Base-by-base conservation (phyloP, 2,329 filamentous ascomycete genomes). In the Lizonia empirigonia region DNA sequence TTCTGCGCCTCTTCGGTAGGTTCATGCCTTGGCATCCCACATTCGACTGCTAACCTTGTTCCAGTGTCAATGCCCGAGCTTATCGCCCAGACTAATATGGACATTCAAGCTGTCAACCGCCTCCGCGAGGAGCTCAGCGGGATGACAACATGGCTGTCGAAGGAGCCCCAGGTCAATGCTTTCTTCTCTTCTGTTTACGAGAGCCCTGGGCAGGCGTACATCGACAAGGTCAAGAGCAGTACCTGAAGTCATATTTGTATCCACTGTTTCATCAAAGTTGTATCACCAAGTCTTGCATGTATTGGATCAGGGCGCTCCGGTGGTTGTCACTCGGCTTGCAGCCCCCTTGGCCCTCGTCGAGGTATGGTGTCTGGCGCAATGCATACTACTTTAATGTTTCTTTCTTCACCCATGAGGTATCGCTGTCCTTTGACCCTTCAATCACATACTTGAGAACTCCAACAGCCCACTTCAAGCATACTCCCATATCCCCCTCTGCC, bases 11-110 rank as follows among this genome's bases (percentile, higher is more conserved):
- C 16, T 86, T 99, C 32, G 91, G 93, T 97, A 83, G 62, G 83
- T 75, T 5, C 18, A 18, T 4, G 18, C 35, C 5, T 18, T n/a
- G 16, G 7, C n/a, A 16, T 12, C 13, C 13, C 5, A 24, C 10
- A 10, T 50, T 13, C 9, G 10, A 62, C 41, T 13, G 0, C 15
- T 16, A 13, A 24, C n/a, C 19, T 9, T 10, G 7, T 8, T 9
- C 1, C 12, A 96, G 93, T 95, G 3, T 88, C 89, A 1, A 85
- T 97, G 63, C 93, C 94, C 0, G 94, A 99, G 70, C 85, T 97
- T 32, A 86, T 97, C 56, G 92, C 92, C 4, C 94, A 99, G 72
- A 99, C 94, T 44, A 97, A 97, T 76, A 96, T 99, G 91, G 94
- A 97, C 68, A 82, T 88, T 44, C 91, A 96, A 71, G 92, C 91